Base-by-base conservation (phyloP, 2,329 filamentous ascomycete genomes). In the Arachnomyces sp. region DNA sequence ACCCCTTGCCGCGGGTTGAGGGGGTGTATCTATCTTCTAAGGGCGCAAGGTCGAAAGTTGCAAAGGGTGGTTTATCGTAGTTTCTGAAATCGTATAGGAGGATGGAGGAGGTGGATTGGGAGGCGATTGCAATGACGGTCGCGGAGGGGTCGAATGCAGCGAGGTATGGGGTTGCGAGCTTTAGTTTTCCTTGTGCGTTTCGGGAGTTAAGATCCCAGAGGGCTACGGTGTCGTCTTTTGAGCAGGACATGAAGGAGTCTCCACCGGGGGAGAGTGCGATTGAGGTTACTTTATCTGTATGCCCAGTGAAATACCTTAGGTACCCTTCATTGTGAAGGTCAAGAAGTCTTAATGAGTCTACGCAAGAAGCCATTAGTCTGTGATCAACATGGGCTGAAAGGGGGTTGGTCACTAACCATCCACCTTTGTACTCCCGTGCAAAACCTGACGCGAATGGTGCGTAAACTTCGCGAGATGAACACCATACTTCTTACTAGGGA, bases 401-500 rank as follows among this genome's bases (percentile, higher is more conserved):
- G 31, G 34, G 13, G 8, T 36, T 37, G 29, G 34, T 16, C 4
- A 44, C 68, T 45, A 69, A 87, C 83, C 77, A 57, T 98, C 93
- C 53, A 93, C 80, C 59, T 94, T 95, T 9, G 92, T 98, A 59
- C 86, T 94, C 38, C 92, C 89, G 57, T 96, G 95, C 44, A 98
- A 81, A 57, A 98, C 87, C 59, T 86, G 89, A 15, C 86, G 86
- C 49, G 81, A 81, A 45, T 90, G 84, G 59, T 96, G 92, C 1
- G 90, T 94, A 63, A 96, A 98, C 52, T 86, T 84, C 29, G 92
- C 92, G 41, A 95, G 75, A 59, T 94, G 92, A 13, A 87, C 88
- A 44, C 92, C 92, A 55, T 98, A 98, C 61, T 98, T 98, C 59
- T 96, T 94, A 66, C 85, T 93, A 38, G 93, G 80, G 34, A 95